A percentile compares a stretch with the other conserved stretches of the same genome.
Conservation (phyloP, 768 basidiomycete genomes). For the Amanita molliuscula region DNA sequence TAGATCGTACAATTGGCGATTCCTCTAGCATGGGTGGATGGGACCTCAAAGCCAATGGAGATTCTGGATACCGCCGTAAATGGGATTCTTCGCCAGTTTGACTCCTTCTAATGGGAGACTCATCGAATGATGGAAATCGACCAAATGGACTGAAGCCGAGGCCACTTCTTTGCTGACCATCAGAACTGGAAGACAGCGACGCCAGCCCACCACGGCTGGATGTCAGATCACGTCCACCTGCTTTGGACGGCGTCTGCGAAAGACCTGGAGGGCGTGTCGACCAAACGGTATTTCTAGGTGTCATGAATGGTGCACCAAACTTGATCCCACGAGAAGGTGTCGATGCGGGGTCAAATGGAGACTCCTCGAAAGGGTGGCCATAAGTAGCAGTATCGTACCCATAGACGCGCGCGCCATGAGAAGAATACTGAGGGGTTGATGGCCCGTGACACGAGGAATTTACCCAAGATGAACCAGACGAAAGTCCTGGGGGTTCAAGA, state of each 20-base stretch:
- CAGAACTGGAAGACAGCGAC: conserved; percentile 19
- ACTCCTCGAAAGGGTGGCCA: conserved; percentile 29
- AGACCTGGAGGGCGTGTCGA: conserved; percentile 28
- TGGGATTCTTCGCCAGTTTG: conserved; percentile 21
- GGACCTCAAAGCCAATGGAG: conserved; percentile 20
- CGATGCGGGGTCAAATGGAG: conserved; percentile 67
- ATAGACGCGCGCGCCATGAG: conserved; percentile 29
- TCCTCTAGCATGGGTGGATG: conserved; percentile 18
- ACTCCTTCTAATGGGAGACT: conserved; percentile 44
- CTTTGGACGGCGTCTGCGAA: conserved; percentile 45
- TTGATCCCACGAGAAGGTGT: conserved; percentile 75
- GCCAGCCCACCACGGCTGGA: conserved; percentile 17
- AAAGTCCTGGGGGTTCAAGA: conserved; percentile 15
- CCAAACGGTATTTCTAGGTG: conserved; percentile 52
- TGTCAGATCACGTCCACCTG: conserved; percentile 18
- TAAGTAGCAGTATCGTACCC: conserved; percentile 22
- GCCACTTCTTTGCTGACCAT: conserved; percentile 15
- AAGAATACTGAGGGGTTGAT: conserved; percentile 38
- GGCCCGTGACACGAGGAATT: conserved; percentile 45
- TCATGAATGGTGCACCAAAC: conserved; percentile 46
- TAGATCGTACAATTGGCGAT: conserved; percentile 23
- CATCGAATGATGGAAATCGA: conserved; percentile 26
- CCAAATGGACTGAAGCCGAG: conserved; percentile 15
- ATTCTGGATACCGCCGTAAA: conserved; percentile 22
- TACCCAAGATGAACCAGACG: conserved; percentile 32